Conservation (phyloP, 2,329 filamentous ascomycete genomes). For the Davidsoniella virescens region DNA sequence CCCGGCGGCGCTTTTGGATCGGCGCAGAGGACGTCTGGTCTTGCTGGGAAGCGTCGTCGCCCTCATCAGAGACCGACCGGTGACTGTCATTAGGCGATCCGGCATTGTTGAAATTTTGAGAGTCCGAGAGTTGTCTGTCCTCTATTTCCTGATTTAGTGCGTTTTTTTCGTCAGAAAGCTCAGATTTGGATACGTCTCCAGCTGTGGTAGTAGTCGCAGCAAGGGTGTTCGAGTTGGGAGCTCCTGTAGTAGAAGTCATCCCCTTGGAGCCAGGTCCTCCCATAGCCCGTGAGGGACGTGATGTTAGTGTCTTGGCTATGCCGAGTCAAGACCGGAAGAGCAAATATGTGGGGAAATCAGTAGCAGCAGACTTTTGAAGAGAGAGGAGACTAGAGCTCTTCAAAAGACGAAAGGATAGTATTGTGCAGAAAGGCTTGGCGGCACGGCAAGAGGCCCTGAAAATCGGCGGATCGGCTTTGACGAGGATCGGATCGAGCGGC, state of each 20-base stretch:
- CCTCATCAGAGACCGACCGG: slow-evolving; percentile 27
- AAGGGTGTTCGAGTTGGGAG: neutral
- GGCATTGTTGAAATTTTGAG: slow-evolving; percentile 15
- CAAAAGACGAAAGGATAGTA: neutral
- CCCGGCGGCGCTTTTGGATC: slow-evolving; percentile 59
- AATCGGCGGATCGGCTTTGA: neutral
- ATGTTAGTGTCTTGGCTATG: too few relatives aligned
- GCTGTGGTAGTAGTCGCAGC: neutral
- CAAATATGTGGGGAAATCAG: too few relatives aligned
- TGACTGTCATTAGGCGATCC: slow-evolving; percentile 27
- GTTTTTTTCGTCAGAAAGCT: too few relatives aligned
- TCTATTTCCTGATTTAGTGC: too few relatives aligned
- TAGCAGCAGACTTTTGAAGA: too few relatives aligned
- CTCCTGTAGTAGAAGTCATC: neutral
- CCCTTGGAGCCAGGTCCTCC: neutral
- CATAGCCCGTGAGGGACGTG: slow-evolving; percentile 1
- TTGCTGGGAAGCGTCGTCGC: slow-evolving; percentile 20
- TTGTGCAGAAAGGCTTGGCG: neutral
- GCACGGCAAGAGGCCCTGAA: neutral
- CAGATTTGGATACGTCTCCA: too few relatives aligned
- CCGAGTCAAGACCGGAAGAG: neutral
- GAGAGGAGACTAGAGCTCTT: too few relatives aligned
- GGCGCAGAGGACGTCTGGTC: slow-evolving; percentile 32
- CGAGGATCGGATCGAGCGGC: slow-evolving; percentile 8
- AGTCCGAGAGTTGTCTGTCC: neutral